These are phyloP conservation scores for Croton setiger DNA, from an alignment of 441 rosid species.

Conservation along the genomic window DNA sequence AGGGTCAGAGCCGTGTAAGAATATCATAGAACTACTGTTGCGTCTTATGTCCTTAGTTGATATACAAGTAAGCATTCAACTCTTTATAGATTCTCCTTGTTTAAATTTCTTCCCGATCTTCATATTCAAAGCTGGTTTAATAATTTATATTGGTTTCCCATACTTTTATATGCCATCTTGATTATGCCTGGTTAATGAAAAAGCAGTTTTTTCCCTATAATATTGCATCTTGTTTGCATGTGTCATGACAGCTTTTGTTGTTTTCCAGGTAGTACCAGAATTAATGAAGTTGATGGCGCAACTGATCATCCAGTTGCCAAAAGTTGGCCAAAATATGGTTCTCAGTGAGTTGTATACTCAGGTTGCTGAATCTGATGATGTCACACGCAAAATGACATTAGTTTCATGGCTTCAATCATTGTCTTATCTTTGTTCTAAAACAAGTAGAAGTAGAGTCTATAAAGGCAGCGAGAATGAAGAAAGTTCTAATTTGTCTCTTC, in stretches of 20 bases:
- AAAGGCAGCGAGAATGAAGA: constrained; percentile 23
- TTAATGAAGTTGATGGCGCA: constrained; percentile 76
- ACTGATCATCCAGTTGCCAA: constrained; percentile 52
- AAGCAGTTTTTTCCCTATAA: background rate
- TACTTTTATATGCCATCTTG: background rate
- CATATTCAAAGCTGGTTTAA: constrained; percentile 5
- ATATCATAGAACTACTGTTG: constrained; percentile 68
- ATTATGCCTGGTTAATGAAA: background rate
- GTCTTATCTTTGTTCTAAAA: constrained; percentile 63
- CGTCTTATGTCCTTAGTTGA: constrained; percentile 76
- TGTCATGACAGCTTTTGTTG: constrained; percentile 3
- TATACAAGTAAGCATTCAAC: constrained; percentile 58
- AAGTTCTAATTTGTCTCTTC: constrained; percentile 20
- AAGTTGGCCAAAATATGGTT: constrained; percentile 46
- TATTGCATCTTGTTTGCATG: background rate
- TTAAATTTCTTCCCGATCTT: background rate
- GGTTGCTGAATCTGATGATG: constrained; percentile 92
- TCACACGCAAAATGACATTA: constrained; percentile 75
- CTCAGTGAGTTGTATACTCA: constrained; percentile 34
- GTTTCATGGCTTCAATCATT: constrained; percentile 96
- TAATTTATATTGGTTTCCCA: background rate
- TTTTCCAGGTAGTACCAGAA: constrained; percentile 39
- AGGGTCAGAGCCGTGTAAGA: constrained; percentile 54
- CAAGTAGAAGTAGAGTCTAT: constrained; percentile 24
- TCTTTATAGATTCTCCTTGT: constrained; percentile 6